Base-by-base conservation (phyloP, 2,329 filamentous ascomycete genomes). In the Colletotrichum orbiculare region DNA sequence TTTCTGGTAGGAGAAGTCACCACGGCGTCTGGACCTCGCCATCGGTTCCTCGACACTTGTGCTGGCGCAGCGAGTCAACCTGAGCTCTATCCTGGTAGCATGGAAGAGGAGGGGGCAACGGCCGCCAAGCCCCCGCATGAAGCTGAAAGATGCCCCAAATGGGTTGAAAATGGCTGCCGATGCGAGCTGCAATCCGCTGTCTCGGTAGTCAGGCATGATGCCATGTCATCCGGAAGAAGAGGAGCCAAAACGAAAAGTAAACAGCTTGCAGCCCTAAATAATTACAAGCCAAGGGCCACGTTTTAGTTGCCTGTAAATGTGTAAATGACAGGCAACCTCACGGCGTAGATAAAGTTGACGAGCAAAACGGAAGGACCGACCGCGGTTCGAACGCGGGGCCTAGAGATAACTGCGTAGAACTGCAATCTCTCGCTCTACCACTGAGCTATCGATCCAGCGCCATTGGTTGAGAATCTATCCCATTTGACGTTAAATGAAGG, bases 371-470 rank as follows among this genome's bases (percentile, higher is more conserved):
- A 3, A 66, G 63, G 63, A 66, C 63, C 63, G 63, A 66, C 63
- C 63, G 63, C 42, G 63, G 33, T 66, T 66, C 63, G 63, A 66
- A 66, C 63, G 42, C 63, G 63, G 63, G 63, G 63, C 63, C 63
- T 66, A 66, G 63, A 66, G 63, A 66, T 66, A 49, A 42, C 34
- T 63, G 63, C 53, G 53, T 38, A 11, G 1, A 3, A 48, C 63
- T 66, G 63, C 63, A 66, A 66, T 66, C 63, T 66, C 58, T 66
- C 63, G 58, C 63, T 66, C 63, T 66, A 66, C 63, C 63, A 66
- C 63, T 66, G 63, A 66, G 63, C 63, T 66, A 66, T 66, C 63
- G 63, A 66, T 66, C 63, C 63, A 12, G 33, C 39, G 33, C 33
- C 13, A 5, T 34, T 10, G 12, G 13, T 48, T 34, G 8, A 0